These are phyloP conservation scores for Coniochaeta ligniaria DNA, from an alignment of 2,329 filamentous ascomycete species.

Conservation along the genomic window DNA sequence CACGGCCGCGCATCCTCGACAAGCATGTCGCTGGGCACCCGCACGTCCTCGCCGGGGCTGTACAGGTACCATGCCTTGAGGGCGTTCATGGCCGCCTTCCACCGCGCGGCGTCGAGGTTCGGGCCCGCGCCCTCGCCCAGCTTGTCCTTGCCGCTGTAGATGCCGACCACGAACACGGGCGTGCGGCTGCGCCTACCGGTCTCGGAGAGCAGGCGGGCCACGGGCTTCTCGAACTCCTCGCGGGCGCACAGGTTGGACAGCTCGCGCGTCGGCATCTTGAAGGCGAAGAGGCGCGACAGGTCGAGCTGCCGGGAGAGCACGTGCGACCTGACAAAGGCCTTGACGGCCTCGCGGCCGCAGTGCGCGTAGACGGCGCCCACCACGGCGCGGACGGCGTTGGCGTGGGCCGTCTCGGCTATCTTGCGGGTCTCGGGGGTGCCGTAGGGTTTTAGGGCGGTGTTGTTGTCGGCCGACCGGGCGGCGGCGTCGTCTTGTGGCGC, in stretches of 20 bases:
- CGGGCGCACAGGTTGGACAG: constrained; percentile 75
- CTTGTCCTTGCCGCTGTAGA: constrained; percentile 87
- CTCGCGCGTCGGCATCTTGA: constrained; percentile 78
- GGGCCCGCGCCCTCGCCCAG: constrained; percentile 82
- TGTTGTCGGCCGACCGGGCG: constrained; percentile 9
- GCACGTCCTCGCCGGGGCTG: constrained; percentile 60
- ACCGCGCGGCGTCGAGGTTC: constrained; percentile 69
- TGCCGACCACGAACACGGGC: constrained; percentile 89
- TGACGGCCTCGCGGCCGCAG: constrained; percentile 68
- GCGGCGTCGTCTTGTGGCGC: constrained; percentile 6
- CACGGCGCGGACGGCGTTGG: constrained; percentile 75
- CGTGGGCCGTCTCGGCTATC: constrained; percentile 28
- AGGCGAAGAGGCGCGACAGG: constrained; percentile 72
- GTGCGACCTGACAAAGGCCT: constrained; percentile 77
- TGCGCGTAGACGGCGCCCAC: constrained; percentile 83
- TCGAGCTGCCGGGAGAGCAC: constrained; percentile 75
- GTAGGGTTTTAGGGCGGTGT: constrained; percentile 11
- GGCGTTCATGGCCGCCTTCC: constrained; percentile 73
- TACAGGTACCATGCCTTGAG: constrained; percentile 97
- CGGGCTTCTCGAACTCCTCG: constrained; percentile 81
- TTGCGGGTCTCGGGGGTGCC: constrained; percentile 16
- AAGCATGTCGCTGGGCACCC: constrained; percentile 64
- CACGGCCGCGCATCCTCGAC: constrained; percentile 53
- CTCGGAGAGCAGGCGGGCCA: constrained; percentile 83
- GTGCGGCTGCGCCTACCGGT: constrained; percentile 79